Evolutionary conservation across 2,329 filamentous ascomycete species (phyloP), one percentile per base, ranked within the genome.

Genomic region (Colletotrichum sp.): DNA sequence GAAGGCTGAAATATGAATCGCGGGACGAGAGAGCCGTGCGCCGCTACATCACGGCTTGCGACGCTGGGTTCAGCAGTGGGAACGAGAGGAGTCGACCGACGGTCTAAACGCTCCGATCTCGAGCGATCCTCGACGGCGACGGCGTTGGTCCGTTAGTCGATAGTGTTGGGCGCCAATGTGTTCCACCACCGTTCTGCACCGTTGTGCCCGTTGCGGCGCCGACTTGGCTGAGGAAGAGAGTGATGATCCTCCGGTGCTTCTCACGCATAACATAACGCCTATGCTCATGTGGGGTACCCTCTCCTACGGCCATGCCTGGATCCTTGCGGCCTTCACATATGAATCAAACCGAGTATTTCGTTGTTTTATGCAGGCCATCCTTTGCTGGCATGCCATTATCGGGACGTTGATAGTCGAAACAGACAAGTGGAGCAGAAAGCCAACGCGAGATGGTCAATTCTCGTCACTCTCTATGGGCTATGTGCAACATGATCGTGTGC

Each of bases 1-100:
- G n/a, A 39, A 28, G 57, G 64, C 60, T 75, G 73, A 55, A 66
- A 59, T 65, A 76, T 69, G 74, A 76, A 59, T 76, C 74, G 74
- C 34, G 68, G 55, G 43, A 52, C n/a, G 43, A 52, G 63, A 63
- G 61, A 67, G 72, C 74, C 70, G 70, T 74, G 71, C 57, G 39
- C 60, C 39, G 61, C 63, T 61, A 59, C 36, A 34, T 24, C 18
- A 43, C 63, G 70, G 73, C 70, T 68, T 75, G 70, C 48, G 60
- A 74, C 74, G 64, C 39, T 52, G 39, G 18, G 32, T 4, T 64
- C 59, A 60, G 18, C 26, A n/a, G 32, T 60, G 70, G 64, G 57
- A 64, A 60, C 39, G 57, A 32, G 65, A 59, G 57, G 30, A 59
- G 52, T 28, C 57, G 18, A 57, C 21, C 18, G 30, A 36, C 68